Base-by-base conservation (phyloP, 75 land plant species). In the Picea glauca region DNA sequence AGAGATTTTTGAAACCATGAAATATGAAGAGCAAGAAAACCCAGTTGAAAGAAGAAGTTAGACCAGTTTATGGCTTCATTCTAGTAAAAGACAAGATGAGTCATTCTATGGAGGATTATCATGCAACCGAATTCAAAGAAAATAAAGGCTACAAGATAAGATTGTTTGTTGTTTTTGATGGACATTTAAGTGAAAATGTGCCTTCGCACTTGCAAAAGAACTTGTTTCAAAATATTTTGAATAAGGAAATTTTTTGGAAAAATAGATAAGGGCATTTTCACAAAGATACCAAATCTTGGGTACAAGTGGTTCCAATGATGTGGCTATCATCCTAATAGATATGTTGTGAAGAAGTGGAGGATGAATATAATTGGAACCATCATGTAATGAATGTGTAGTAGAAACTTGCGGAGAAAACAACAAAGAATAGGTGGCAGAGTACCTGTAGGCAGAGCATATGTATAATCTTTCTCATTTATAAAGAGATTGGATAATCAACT, bases 271-370 rank as follows among this genome's bases (percentile, higher is more conserved):
- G 26, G 89, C 31, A 93, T 93, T 79, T 85, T 93, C 13, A 82
- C 87, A 35, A 76, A 88, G 13, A 82, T 83, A 62, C 79, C 87
- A 61, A 85, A 88, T 26, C 80, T 81, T 92, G 80, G 92, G 95
- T 4, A 79, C 83, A 35, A 96, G 94, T 26, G 98, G 98, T 1
- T 95, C 98, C 20, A 95, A 96, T 76, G 96, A 94, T 62, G 96
- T 94, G n/a, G 93, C 96, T 64, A 96, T 96, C 30, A 90, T 95
- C 70, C 76, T 93, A 15, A 78, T 95, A 21, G 85, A 95, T 84
- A 91, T 26, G 26, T 26, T 26, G 26, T 26, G 26, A 26, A 26
- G 26, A 26, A 26, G 26, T 26, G 26, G 26, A 26, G 26, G 26
- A 26, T 26, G 26, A 0, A 26, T 0, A 26, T 26, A 26, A 26